Evolutionary conservation across 2,329 filamentous ascomycete genomes (phyloP).

Genomic region (Colletotrichum sp.): DNA sequence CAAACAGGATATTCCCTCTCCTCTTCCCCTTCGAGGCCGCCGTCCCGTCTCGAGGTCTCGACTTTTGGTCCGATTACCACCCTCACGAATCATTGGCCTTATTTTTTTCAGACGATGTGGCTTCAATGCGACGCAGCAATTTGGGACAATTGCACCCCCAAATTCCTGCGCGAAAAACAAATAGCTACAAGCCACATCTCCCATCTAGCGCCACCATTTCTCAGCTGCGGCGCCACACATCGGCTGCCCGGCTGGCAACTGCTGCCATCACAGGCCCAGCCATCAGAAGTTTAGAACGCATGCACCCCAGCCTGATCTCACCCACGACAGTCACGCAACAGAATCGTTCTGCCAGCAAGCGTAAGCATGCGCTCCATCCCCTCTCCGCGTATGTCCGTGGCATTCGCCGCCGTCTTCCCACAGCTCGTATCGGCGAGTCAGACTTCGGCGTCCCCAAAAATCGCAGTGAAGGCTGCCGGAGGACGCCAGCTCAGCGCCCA

Average conservation of each 20-base stretch:
- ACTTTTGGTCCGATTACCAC: background rate
- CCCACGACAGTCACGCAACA: background rate
- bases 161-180: background rate
- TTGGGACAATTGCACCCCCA: background rate
- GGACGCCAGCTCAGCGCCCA: background rate
- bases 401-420: background rate
- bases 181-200: background rate
- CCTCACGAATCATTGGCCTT: background rate
- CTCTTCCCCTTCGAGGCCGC: background rate
- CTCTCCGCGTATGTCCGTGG: background rate
- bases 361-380: background rate
- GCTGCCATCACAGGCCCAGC: background rate
- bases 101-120: background rate
- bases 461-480: background rate
- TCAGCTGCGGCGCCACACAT: background rate
- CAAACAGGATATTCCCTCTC: background rate
- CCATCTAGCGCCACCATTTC: background rate
- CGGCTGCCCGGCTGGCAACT: background rate
- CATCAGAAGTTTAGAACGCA: background rate
- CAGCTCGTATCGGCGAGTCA: conserved; percentile 7
- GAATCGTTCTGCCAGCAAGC: background rate
- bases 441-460: background rate
- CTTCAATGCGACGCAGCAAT: background rate
- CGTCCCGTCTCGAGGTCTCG: background rate
- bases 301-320: background rate